Percentiles rank a stretch among this genome's conserved stretches.
Evolutionary conservation across 2,329 filamentous ascomycete species (phyloP).

Genomic region (Periconia sp.): DNA sequence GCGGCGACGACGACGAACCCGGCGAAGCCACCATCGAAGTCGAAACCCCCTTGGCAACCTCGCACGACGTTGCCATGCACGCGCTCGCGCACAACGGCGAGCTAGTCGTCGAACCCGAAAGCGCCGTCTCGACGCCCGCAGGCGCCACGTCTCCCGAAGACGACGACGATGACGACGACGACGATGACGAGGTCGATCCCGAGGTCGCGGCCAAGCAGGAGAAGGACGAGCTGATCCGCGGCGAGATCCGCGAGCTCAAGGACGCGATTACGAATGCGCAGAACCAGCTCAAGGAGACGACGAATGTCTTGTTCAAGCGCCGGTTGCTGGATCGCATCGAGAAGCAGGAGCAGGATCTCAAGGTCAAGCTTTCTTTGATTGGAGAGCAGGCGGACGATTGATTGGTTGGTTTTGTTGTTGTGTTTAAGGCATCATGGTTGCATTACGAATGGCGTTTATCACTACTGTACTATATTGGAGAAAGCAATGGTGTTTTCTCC

Average conservation of each 20-base stretch:
- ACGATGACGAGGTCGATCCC: slow-evolving; percentile 51
- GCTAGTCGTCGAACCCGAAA: slow-evolving; percentile 32
- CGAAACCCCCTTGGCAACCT: slow-evolving; percentile 34
- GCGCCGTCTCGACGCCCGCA: slow-evolving; percentile 32
- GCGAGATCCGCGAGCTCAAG: slow-evolving; percentile 59
- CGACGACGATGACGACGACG: slow-evolving; percentile 48
- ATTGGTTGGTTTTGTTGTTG: not conserved
- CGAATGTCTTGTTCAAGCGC: slow-evolving; percentile 53
- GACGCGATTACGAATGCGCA: slow-evolving; percentile 50
- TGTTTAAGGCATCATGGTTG: not conserved
- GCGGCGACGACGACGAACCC: not conserved
- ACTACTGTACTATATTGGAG: no score
- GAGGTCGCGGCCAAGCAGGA: slow-evolving; percentile 53
- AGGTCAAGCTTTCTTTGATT: slow-evolving; percentile 56
- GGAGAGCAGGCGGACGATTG: slow-evolving; percentile 29
- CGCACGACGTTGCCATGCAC: slow-evolving; percentile 42
- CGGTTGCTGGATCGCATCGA: slow-evolving; percentile 53
- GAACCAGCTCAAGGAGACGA: slow-evolving; percentile 46
- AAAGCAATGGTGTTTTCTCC: no score
- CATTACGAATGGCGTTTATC: slow-evolving; percentile 1
- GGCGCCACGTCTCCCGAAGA: slow-evolving; percentile 43
- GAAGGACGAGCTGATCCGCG: slow-evolving; percentile 50
- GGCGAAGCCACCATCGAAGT: slow-evolving; percentile 24
- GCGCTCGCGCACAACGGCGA: slow-evolving; percentile 32
- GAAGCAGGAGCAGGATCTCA: slow-evolving; percentile 49